These are phyloP conservation scores for Monascus purpureus DNA, from an alignment of 495 filamentous ascomycete genomes.

Conservation along the genomic window DNA sequence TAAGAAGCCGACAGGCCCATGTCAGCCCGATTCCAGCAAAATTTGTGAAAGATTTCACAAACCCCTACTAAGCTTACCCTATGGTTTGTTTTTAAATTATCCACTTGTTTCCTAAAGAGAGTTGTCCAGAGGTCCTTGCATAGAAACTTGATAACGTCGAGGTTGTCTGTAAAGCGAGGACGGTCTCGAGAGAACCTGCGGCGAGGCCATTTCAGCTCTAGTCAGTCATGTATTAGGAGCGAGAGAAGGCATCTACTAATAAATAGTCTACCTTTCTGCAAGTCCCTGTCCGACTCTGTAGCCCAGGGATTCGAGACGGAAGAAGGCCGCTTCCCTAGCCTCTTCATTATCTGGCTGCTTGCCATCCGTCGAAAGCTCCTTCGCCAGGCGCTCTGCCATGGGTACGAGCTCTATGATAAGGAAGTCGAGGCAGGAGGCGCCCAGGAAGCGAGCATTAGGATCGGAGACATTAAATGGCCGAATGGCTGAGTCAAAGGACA, in stretches of 20 bases:
- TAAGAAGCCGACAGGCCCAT: conserved; percentile 18
- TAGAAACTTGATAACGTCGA: conserved; percentile 92
- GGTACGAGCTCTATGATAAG: conserved; percentile 94
- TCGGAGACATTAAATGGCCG: conserved; percentile 63
- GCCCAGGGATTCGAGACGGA: conserved; percentile 68
- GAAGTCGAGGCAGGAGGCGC: conserved; percentile 74
- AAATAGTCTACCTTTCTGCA: conserved; percentile 91
- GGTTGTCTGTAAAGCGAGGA: conserved; percentile 72
- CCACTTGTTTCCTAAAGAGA: conserved; percentile 90
- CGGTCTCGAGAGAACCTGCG: conserved; percentile 74
- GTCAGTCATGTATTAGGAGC: no score
- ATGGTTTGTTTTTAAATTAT: conserved; percentile 98
- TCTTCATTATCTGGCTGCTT: conserved; percentile 56
- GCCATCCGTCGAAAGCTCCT: conserved; percentile 21
- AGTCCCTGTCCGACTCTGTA: conserved; percentile 90
- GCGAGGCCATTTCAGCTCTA: background rate
- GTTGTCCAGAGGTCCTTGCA: conserved; percentile 96
- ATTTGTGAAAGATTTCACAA: no score
- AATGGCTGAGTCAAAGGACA: conserved; percentile 62
- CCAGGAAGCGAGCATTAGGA: conserved; percentile 62
- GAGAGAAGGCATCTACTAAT: no score
- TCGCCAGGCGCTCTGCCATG: conserved; percentile 67
- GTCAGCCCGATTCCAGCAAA: no score
- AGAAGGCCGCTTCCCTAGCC: conserved; percentile 67
- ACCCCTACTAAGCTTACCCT: conserved; percentile 41